Conservation (phyloP, 2,329 filamentous ascomycete species). For the Colletotrichum zoysiae region DNA sequence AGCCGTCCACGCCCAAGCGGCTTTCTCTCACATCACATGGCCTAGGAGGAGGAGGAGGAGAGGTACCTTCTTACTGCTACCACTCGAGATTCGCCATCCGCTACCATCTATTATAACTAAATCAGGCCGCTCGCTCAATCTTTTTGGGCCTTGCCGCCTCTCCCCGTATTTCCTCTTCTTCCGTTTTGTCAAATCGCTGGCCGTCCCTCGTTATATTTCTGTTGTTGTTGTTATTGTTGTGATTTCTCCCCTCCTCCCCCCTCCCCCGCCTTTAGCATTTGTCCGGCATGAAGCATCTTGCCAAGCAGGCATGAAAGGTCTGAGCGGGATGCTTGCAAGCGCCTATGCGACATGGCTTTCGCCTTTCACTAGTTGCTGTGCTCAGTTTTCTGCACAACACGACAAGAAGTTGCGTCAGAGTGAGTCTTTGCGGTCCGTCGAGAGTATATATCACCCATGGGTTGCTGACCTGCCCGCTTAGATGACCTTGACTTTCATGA, state of each 20-base stretch:
- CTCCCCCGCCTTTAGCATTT: constrained; percentile 30
- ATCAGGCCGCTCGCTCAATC: constrained; percentile 39
- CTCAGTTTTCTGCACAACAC: constrained; percentile 53
- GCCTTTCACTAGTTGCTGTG: constrained; percentile 60
- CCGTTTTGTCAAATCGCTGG: constrained; percentile 24
- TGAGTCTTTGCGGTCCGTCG: constrained; percentile 48
- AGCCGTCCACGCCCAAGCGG: constrained; percentile 33
- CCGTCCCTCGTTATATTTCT: background rate
- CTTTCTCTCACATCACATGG: constrained; percentile 4
- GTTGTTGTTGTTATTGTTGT: background rate
- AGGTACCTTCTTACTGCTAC: background rate
- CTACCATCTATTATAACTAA: constrained; percentile 37
- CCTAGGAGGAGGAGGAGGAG: background rate
- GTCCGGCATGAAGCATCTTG: constrained; percentile 39
- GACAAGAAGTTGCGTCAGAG: constrained; percentile 55
- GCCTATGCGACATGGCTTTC: constrained; percentile 62
- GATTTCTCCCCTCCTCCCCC: background rate
- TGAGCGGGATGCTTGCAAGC: constrained; percentile 57
- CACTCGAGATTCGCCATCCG: constrained; percentile 17
- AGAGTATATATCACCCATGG: constrained; percentile 18
- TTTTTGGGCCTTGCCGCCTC: constrained; percentile 26
- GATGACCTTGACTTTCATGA: constrained; percentile 45
- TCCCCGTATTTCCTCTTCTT: constrained; percentile 21
- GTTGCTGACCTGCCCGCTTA: constrained; percentile 36
- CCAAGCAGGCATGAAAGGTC: constrained; percentile 53